These are phyloP conservation scores for Oxytropis ochrocephala DNA, from an alignment of 306 rosid genomes.

Conservation along the genomic window DNA sequence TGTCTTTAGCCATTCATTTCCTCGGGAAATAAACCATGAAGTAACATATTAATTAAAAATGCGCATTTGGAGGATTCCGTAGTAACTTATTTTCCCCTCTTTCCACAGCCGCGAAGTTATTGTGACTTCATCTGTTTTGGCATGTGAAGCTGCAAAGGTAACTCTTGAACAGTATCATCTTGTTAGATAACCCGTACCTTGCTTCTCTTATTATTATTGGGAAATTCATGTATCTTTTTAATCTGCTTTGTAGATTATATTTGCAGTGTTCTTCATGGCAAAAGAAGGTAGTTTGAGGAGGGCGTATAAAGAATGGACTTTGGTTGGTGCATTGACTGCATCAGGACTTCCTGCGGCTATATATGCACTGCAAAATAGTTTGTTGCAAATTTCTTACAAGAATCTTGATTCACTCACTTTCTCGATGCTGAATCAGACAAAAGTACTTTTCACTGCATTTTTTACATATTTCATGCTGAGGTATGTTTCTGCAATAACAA, in stretches of 20 bases:
- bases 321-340: slow-evolving; percentile 84
- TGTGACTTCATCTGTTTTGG: slow-evolving; percentile 86
- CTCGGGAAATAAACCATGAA: background rate
- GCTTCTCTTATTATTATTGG: background rate
- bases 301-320: slow-evolving; percentile 66
- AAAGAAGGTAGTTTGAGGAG: slow-evolving; percentile 66
- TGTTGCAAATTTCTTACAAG: slow-evolving; percentile 90
- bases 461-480: slow-evolving; percentile 75
- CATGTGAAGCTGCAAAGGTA: slow-evolving; percentile 89
- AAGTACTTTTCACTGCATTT: slow-evolving; percentile 84
- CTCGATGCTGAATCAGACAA: slow-evolving; percentile 93
- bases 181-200: background rate
- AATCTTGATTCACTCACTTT: slow-evolving; percentile 96
- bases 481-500: slow-evolving; percentile 33
- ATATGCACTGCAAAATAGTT: slow-evolving; percentile 91
- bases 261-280: slow-evolving; percentile 75
- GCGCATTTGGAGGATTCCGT: background rate
- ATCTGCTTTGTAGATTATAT: slow-evolving; percentile 45
- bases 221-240: slow-evolving; percentile 8
- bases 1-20: slow-evolving; percentile 8
- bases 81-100: slow-evolving; percentile 14
- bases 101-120: slow-evolving; percentile 75
- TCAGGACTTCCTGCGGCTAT: slow-evolving; percentile 96
- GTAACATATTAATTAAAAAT: background rate
- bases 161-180: background rate